These are phyloP conservation scores for Plasmodium chabaudi DNA, from an alignment of 169 alveolate genomes.

Conservation along the genomic window DNA sequence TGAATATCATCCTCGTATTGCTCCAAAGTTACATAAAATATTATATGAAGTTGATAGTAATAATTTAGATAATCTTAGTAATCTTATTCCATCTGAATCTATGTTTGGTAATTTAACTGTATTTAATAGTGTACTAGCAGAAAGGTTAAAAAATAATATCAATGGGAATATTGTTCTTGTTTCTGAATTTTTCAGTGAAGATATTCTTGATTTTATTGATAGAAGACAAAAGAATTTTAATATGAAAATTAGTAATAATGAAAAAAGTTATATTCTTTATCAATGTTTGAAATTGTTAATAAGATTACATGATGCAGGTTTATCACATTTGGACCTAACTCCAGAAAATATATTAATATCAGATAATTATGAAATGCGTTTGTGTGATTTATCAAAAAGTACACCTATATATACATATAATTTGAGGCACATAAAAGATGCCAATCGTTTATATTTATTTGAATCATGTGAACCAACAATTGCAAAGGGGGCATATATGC, in stretches of 20 bases:
- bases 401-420: constrained; percentile 82
- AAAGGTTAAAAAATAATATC: constrained; percentile 58
- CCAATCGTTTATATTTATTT: constrained; percentile 76
- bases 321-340: constrained; percentile 87
- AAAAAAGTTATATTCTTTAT: constrained; percentile 79
- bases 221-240: constrained; percentile 63
- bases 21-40: constrained; percentile 82
- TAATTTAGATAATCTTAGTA: constrained; percentile 1
- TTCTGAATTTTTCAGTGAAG: constrained; percentile 81
- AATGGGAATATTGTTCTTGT: constrained; percentile 80
- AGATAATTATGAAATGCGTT: constrained; percentile 78
- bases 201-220: constrained; percentile 80
- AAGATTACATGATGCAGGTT: constrained; percentile 84
- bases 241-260: constrained; percentile 78
- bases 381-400: constrained; percentile 87
- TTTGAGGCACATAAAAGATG: constrained; percentile 80
- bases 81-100: constrained; percentile 3
- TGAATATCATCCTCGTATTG: constrained; percentile 76
- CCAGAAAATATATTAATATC: constrained; percentile 87
- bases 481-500: constrained; percentile 89
- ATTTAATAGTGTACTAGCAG: constrained; percentile 55
- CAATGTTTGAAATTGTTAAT: constrained; percentile 76
- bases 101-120: constrained; percentile 37
- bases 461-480: constrained; percentile 88
- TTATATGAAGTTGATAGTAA: constrained; percentile 77